Base-by-base conservation (phyloP, 1,284 basidiomycete genomes). In the Microbotryomycetes sp. region DNA sequence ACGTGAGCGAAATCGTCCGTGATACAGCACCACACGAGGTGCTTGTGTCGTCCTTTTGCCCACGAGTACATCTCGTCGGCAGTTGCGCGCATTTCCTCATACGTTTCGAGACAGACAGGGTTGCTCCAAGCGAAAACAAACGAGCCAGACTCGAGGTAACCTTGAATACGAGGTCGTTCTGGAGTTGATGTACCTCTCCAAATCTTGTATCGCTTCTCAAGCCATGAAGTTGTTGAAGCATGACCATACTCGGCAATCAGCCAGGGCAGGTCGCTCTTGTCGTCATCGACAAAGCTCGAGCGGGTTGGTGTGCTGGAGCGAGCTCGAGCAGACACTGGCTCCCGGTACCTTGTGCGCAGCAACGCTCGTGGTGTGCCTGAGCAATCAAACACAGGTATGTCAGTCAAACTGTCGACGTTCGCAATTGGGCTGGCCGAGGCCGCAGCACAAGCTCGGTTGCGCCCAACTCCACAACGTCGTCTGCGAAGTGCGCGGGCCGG, bases 251-350 rank as follows among this genome's bases (percentile, higher is more conserved):
- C 23, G 29, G 49, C 49, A 16, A 51, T 51, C 6, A 51, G 49
- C 23, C 23, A 51, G 19, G 49, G 49, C 7, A 51, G 26, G 26
- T 51, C 49, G 49, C 23, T 29, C 49, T 51, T 51, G 23, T 51
- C 49, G 15, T 23, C 7, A 28, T 51, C 49, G 49, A 51, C 49
- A 16, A 51, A 51, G 14, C 23, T 51, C 23, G 49, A 51, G 22
- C 49, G 49, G 29, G 49, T 23, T 19, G 49, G 49, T 26, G 49
- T 51, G 23, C 49, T 51, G 4, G 49, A 51, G 22, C 49, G 49
- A 5, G 49, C 9, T 23, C 49, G 49, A 29, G 49, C 4, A 22
- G 49, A 29, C 22, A 26, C 26, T 23, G 49, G 49, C 26, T 51
- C 49, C 25, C 26, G 25, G 49, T 51, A 51, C 49, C 49, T 22